Percentiles rank a stretch among this genome's conserved stretches.
These are phyloP conservation scores for Spencermartinsiella europaea DNA, from an alignment of 805 yeast genomes.

Conservation along the genomic window DNA sequence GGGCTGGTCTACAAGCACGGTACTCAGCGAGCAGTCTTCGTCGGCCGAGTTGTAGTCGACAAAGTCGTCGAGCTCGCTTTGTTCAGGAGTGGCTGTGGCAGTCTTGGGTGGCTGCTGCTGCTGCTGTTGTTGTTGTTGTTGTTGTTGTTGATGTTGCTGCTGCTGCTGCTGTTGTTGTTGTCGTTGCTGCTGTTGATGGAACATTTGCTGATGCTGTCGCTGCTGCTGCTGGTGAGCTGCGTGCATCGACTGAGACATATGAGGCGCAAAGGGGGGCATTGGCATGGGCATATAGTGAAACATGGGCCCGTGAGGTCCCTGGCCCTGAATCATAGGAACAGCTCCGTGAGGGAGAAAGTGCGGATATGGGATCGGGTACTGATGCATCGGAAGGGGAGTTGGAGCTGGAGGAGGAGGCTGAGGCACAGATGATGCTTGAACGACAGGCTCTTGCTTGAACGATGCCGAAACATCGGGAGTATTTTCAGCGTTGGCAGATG, in stretches of 20 bases:
- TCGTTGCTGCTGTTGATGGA: background rate
- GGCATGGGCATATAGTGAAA: background rate
- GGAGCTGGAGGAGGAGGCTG: background rate
- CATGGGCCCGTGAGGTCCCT: background rate
- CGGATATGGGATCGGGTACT: background rate
- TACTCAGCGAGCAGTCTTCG: constrained; percentile 8
- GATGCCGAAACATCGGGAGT: background rate
- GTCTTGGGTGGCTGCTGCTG: background rate
- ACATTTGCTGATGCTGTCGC: background rate
- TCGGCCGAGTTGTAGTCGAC: constrained; percentile 21
- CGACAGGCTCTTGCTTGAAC: background rate
- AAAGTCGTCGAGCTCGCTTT: constrained; percentile 19
- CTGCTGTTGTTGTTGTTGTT: background rate
- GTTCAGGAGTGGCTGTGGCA: constrained; percentile 2
- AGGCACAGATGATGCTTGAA: background rate
- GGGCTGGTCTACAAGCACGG: background rate
- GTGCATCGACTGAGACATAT: background rate
- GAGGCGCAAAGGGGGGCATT: background rate
- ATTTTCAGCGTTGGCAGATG: background rate
- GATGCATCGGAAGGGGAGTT: background rate
- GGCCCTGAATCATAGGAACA: background rate
- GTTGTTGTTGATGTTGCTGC: background rate
- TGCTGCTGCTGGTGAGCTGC: background rate
- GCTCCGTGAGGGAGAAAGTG: background rate
- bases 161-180: background rate